Evolutionary conservation across 2,329 filamentous ascomycete genomes (phyloP).

Genomic region (Claviceps fusiformis): DNA sequence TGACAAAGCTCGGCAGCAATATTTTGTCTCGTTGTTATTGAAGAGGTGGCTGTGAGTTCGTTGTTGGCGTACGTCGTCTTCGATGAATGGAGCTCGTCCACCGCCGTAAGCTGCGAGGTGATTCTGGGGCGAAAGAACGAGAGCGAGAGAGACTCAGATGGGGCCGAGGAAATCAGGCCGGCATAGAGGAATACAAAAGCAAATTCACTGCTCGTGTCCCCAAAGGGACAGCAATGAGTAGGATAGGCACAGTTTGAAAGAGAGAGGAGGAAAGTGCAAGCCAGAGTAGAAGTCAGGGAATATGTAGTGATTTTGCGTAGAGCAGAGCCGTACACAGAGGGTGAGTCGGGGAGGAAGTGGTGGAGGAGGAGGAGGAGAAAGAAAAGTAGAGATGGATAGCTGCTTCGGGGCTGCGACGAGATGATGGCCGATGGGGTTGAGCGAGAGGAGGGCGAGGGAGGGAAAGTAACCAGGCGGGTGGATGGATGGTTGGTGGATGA

Average conservation of each 20-base stretch:
- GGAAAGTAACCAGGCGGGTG: not conserved
- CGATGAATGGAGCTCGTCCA: not conserved
- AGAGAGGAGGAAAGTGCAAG: constrained; percentile 1
- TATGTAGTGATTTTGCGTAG: constrained; percentile 9
- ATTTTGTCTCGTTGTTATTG: constrained; percentile 4
- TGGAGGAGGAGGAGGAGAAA: constrained; percentile 1
- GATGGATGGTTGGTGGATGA: no score
- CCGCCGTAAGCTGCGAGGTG: not conserved
- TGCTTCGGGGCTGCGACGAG: not conserved
- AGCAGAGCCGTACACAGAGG: constrained; percentile 4
- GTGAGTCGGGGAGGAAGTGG: no score
- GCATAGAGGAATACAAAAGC: constrained; percentile 7
- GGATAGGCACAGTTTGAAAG: constrained; percentile 8
- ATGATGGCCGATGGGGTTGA: not conserved
- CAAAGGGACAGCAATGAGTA: constrained; percentile 11
- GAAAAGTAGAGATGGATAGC: not conserved
- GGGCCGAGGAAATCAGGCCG: not conserved
- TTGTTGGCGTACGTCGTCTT: not conserved
- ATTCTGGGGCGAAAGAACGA: no score
- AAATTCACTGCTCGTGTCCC: constrained; percentile 9
- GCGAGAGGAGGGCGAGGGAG: constrained; percentile 3
- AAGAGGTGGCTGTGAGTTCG: not conserved
- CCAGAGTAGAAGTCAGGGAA: constrained; percentile 9
- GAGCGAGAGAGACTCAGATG: no score
- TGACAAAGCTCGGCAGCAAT: not conserved